phyloP scores from a whole-genome alignment of 805 yeast species.

The Kodamaea lidongshanica region DNA sequence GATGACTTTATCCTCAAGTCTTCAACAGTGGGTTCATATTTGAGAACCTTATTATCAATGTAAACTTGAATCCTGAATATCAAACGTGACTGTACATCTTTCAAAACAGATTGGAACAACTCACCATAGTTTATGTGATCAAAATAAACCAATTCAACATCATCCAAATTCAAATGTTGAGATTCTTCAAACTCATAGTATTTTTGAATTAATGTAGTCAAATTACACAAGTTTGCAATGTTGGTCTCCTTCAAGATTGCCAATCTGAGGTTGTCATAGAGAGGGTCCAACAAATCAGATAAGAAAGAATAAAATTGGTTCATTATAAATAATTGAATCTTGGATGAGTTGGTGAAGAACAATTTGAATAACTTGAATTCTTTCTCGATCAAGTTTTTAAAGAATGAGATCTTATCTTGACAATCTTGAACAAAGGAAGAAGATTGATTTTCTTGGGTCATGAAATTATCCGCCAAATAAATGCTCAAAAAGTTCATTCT shows the following conservation, averaged over 20 bases:
- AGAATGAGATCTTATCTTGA: conserved; percentile 56
- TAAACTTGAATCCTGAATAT: conserved; percentile 72
- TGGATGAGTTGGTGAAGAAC: conserved; percentile 34
- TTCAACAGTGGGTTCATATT: conserved; percentile 59
- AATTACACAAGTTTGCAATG: conserved; percentile 65
- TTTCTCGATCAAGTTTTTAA: conserved; percentile 51
- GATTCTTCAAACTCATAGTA: conserved; percentile 61
- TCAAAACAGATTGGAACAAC: conserved; percentile 63
- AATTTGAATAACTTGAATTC: conserved; percentile 56
- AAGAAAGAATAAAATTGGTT: conserved; percentile 51
- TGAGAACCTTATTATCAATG: conserved; percentile 61
- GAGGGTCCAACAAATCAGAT: conserved; percentile 62
- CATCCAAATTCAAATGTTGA: conserved; percentile 61
- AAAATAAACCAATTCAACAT: conserved; percentile 21
- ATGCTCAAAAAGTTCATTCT: conserved; percentile 47
- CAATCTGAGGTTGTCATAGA: conserved; percentile 65
- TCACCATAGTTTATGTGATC: conserved; percentile 43
- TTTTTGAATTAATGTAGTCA: conserved; percentile 62
- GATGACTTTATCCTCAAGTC: conserved; percentile 52
- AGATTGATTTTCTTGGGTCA: conserved; percentile 9
- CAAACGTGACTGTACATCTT: conserved; percentile 74
- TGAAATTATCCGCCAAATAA: conserved; percentile 17
- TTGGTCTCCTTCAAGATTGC: conserved; percentile 64
- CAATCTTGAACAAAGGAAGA: conserved; percentile 48
- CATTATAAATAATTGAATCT: conserved; percentile 6